phyloP scores from a whole-genome alignment of 1,284 basidiomycete species.

The Mycosarcoma mackinlayi region DNA sequence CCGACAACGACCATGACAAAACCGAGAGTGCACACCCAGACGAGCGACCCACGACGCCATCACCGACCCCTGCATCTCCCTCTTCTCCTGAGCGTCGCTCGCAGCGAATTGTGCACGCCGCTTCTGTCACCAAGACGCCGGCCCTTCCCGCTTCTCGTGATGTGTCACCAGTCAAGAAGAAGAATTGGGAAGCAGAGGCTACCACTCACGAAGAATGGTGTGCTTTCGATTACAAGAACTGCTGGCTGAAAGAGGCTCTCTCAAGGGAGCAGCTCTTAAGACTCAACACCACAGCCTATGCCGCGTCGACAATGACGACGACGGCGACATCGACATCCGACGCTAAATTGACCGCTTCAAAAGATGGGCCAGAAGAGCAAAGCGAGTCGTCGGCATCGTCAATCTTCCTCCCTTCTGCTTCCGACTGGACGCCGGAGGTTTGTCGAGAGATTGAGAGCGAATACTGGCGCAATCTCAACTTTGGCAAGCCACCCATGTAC shows the following conservation, averaged over 20 bases:
- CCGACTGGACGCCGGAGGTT: conserved; percentile 67
- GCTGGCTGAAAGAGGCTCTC: conserved; percentile 63
- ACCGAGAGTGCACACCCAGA: conserved; percentile 9
- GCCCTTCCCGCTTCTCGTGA: conserved; percentile 20
- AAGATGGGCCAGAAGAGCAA: neutral
- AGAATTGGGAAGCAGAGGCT: conserved; percentile 51
- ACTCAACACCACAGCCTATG: neutral
- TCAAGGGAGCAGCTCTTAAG: conserved; percentile 27
- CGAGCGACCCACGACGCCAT: conserved; percentile 13
- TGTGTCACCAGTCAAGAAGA: conserved; percentile 45
- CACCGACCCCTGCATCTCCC: conserved; percentile 12
- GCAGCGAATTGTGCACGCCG: conserved; percentile 14
- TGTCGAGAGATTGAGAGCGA: conserved; percentile 87
- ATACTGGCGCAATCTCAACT: conserved; percentile 90
- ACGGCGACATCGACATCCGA: neutral
- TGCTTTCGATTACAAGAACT: conserved; percentile 56
- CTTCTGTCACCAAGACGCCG: conserved; percentile 11
- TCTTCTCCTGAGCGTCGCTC: conserved; percentile 27
- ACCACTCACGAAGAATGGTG: conserved; percentile 60
- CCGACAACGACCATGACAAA: conserved; percentile 14
- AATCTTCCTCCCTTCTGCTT: conserved; percentile 17
- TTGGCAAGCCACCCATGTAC: conserved; percentile 92
- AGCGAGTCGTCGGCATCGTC: neutral
- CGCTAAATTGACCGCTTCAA: too few species aligned
- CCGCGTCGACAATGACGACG: conserved; percentile 4